Base-by-base conservation (phyloP, 164 flowering plant genomes). In the Piper longum region DNA sequence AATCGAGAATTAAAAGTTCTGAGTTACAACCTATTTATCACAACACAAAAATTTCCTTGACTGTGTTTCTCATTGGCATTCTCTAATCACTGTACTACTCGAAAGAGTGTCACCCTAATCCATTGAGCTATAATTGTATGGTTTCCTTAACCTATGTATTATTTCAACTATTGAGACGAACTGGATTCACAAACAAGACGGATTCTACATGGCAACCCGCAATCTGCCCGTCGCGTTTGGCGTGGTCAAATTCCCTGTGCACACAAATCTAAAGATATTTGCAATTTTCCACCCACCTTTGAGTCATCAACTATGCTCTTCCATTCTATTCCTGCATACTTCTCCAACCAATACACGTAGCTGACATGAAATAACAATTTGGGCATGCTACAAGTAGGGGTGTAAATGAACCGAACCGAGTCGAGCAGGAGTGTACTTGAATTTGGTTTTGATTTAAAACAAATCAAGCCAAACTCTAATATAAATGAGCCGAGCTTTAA, bases 331-430 rank as follows among this genome's bases (percentile, higher is more conserved):
- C 99, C 96, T 0, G 87, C 92, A 66, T 87, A 83, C 64, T 67
- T 87, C 81, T 95, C 99, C 69, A 95, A 63, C 99, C 99, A 95
- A 69, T 87, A 85, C n/a, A 95, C 75, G 70, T 88, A 91, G 70
- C 78, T 88, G 43, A 81, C 91, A 18, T 95, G 99, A 76, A 87
- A 95, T 73, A 95, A 61, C 6, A 95, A 82, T 68, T 81, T 90
- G 18, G 90, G 85, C 99, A 95, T 88, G 79, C 87, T 95, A 68
- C 81, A n/a, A n/a, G n/a, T n/a, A n/a, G n/a, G n/a, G n/a, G n/a
- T n/a, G n/a, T n/a, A n/a, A n/a, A n/a, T n/a, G n/a, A n/a, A n/a
- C n/a, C n/a, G n/a, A n/a, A n/a, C n/a, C n/a, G n/a, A n/a, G n/a
- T n/a, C n/a, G n/a, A n/a, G n/a, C n/a, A n/a, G n/a, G n/a, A n/a